Evolutionary conservation across 768 basidiomycete species (phyloP).

Genomic region (Rhodotorula graminis): DNA sequence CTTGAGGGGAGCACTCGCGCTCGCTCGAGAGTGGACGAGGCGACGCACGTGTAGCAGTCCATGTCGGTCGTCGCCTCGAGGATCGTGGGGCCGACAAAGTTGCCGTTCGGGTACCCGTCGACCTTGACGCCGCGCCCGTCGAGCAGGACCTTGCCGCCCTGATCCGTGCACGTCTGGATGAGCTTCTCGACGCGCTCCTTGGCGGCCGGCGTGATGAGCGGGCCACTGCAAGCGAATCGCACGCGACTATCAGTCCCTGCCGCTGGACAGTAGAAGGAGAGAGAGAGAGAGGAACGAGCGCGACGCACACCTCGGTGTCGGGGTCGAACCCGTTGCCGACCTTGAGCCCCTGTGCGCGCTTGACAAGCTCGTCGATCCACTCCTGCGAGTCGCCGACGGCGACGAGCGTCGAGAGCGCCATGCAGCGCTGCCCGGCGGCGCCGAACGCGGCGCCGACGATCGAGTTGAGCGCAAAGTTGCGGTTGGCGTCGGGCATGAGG

Average conservation of each 20-base stretch:
- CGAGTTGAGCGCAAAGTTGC: slow-evolving; percentile 79
- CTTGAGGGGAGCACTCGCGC: background rate
- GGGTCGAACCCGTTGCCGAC: slow-evolving; percentile 88
- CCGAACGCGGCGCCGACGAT: slow-evolving; percentile 95
- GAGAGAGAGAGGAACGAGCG: slow-evolving; percentile 10
- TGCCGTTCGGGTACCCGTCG: slow-evolving; percentile 73
- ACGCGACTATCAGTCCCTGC: background rate
- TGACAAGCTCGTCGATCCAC: slow-evolving; percentile 82
- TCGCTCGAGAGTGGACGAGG: background rate
- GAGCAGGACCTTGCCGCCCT: slow-evolving; percentile 80
- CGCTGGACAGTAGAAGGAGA: background rate
- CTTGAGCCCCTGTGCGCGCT: slow-evolving; percentile 70
- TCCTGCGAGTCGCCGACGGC: slow-evolving; percentile 71
- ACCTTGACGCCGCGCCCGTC: slow-evolving; percentile 69
- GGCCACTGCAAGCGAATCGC: slow-evolving; percentile 46
- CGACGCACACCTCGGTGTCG: slow-evolving; percentile 69
- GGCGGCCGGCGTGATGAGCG: slow-evolving; percentile 64
- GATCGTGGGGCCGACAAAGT: slow-evolving; percentile 90
- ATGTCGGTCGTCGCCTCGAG: slow-evolving; percentile 76
- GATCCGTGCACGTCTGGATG: slow-evolving; percentile 56
- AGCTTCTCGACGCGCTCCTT: slow-evolving; percentile 70
- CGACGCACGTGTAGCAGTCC: slow-evolving; percentile 74
- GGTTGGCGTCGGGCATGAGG: slow-evolving; percentile 89
- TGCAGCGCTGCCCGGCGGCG: slow-evolving; percentile 94
- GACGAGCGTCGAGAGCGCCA: slow-evolving; percentile 84